Evolutionary conservation across 2,329 filamentous ascomycete genomes (phyloP).

Genomic region (Exutisphaerella laricina): DNA sequence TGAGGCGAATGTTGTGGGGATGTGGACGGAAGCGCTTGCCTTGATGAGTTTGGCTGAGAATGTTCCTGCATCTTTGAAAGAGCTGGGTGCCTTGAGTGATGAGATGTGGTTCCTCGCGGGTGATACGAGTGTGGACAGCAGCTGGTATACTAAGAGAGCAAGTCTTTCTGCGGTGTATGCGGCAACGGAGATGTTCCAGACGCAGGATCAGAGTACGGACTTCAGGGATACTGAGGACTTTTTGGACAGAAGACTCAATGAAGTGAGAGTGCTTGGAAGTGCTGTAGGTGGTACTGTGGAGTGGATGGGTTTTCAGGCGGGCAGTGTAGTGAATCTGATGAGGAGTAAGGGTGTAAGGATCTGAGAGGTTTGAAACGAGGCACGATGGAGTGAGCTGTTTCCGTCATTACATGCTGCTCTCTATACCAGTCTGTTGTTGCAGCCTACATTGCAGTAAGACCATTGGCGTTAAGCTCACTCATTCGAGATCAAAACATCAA

Average conservation of each 20-base stretch:
- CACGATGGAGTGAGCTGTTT: no score
- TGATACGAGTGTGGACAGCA: constrained; percentile 72
- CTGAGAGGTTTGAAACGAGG: constrained; percentile 42
- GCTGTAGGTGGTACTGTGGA: constrained; percentile 60
- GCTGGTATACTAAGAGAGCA: constrained; percentile 77
- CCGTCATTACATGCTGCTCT: no score
- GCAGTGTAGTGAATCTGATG: constrained; percentile 71
- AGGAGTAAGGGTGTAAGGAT: constrained; percentile 83
- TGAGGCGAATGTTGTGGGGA: constrained; percentile 55
- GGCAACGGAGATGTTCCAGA: constrained; percentile 82
- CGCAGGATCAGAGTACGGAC: constrained; percentile 69
- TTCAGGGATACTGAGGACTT: constrained; percentile 76
- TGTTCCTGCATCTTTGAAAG: constrained; percentile 67
- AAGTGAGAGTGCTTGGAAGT: constrained; percentile 58
- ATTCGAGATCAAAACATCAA: no score
- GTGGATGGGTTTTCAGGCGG: constrained; percentile 77
- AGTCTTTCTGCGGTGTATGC: constrained; percentile 64
- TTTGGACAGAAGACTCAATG: constrained; percentile 66
- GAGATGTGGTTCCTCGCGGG: constrained; percentile 88
- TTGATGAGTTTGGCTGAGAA: constrained; percentile 82
- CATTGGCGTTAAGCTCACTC: no score
- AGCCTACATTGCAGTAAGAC: no score
- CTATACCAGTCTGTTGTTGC: no score
- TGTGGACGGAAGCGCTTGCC: constrained; percentile 88
- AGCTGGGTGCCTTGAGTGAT: constrained; percentile 77